Evolutionary conservation across 768 basidiomycete genomes (phyloP), one percentile per base, ranked within the genome.

Genomic region (Strobilomyces dryophilus): DNA sequence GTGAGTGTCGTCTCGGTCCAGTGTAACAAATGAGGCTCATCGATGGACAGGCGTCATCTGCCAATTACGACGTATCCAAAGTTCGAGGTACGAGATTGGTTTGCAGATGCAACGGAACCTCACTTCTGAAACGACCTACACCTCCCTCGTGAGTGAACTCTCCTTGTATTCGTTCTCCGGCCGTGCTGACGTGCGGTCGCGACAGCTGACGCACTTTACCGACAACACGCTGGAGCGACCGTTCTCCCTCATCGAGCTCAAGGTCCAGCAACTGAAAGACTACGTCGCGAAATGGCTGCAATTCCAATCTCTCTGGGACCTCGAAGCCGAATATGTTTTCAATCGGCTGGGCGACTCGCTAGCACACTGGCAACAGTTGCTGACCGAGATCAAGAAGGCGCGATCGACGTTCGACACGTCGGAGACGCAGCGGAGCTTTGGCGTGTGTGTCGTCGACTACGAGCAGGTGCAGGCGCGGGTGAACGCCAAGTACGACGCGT

Each of bases 201-300:
- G 5, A 5, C 53, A 94, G 92, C 76, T 95, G 26, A 87, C 85
- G 6, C 80, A 75, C 40, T 84, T 97, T 71, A 69, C 79, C 8
- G 87, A 91, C 51, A 76, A 80, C 47, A 84, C 85, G 0, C 79
- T 98, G 2, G 81, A 86, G 61, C 81, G 82, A 29, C 92, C 95
- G 0, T 93, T 99, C 69, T 70, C 80, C 0, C 76, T 97, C 24
- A 87, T 99, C 62, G 94, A 98, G 71, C 75, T 71, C 60, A 97
- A 97, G 71, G 85, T 94, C 15, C 86, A 88, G 52, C 84, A 91
- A 55, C 79, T 99, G 49, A 85, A 80, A 61, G 86, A 87, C 43
- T 99, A 99, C 70, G 93, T 98, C 46, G 90, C 79, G 54, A 97
- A 97, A 74, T 99, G 97, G 97, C 81, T 98, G 0, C 95, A 95